phyloP scores from a whole-genome alignment of 2,329 filamentous ascomycete species.

The Venturia oleaginea region DNA sequence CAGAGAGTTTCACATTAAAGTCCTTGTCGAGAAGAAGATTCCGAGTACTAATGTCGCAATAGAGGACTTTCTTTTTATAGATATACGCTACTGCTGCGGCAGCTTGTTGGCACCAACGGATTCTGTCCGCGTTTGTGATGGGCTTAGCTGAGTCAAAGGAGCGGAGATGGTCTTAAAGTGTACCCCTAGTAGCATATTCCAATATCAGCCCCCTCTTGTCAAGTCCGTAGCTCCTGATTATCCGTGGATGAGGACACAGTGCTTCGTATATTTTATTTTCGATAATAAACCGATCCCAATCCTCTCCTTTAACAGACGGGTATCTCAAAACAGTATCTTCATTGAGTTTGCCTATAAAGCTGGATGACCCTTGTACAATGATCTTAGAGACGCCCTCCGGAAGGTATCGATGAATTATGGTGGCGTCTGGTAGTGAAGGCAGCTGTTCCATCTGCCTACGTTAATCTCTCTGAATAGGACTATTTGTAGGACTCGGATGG shows the following conservation, averaged over 20 bases:
- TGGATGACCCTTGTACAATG: background rate
- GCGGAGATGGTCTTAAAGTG: background rate
- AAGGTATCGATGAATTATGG: background rate
- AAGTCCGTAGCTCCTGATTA: background rate
- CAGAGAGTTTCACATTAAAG: slow-evolving; percentile 29
- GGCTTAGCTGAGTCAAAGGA: background rate
- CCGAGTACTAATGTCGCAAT: slow-evolving; percentile 32
- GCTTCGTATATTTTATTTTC: background rate
- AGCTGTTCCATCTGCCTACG: background rate
- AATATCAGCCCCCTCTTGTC: background rate
- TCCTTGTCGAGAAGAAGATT: slow-evolving; percentile 31
- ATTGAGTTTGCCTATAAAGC: background rate
- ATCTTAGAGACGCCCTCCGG: background rate
- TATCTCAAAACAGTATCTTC: background rate
- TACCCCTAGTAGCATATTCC: background rate
- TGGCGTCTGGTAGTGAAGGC: no score
- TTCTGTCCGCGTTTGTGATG: background rate
- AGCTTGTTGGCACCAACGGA: slow-evolving; percentile 16
- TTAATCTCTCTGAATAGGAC: background rate
- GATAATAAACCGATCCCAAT: background rate
- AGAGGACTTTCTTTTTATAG: slow-evolving; percentile 31
- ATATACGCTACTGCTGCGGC: slow-evolving; percentile 26
- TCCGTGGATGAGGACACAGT: background rate
- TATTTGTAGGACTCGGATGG: background rate
- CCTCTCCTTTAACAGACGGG: background rate